Conservation (phyloP, 2,329 filamentous ascomycete genomes). For the Clarireedia sp. region DNA sequence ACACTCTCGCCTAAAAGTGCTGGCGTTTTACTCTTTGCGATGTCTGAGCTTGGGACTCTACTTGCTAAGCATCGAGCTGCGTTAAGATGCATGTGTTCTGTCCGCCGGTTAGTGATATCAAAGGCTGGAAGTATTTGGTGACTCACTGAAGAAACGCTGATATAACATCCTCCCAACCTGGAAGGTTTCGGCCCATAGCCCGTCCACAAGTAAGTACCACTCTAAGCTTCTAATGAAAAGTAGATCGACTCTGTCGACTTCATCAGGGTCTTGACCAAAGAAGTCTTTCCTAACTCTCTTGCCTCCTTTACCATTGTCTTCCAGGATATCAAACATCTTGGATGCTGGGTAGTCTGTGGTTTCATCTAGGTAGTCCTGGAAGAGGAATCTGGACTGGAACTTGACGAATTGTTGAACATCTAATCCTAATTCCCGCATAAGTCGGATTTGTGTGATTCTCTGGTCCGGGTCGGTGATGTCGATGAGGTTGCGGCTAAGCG, state of each 20-base stretch:
- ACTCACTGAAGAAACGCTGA: slow-evolving; percentile 75
- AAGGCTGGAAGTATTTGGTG: not conserved
- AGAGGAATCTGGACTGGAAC: slow-evolving; percentile 51
- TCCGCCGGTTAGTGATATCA: slow-evolving; percentile 14
- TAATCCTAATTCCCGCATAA: slow-evolving; percentile 69
- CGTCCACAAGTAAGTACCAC: slow-evolving; percentile 73
- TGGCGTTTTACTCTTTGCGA: slow-evolving; percentile 29
- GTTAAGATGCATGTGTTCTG: slow-evolving; percentile 38
- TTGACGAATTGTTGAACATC: slow-evolving; percentile 67
- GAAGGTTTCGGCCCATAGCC: slow-evolving; percentile 65
- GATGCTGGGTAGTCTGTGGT: slow-evolving; percentile 33
- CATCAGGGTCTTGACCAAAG: slow-evolving; percentile 56
- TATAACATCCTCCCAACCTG: slow-evolving; percentile 64
- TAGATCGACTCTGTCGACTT: slow-evolving; percentile 57
- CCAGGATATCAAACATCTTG: slow-evolving; percentile 44
- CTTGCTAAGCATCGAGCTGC: slow-evolving; percentile 47
- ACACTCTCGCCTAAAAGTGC: slow-evolving; percentile 33
- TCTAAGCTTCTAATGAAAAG: slow-evolving; percentile 70
- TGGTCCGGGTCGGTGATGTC: slow-evolving; percentile 59
- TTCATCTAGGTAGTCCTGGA: slow-evolving; percentile 41
- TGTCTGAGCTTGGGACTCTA: slow-evolving; percentile 41
- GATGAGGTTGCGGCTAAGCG: slow-evolving; percentile 69
- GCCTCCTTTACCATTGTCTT: slow-evolving; percentile 39
- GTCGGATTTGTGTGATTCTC: slow-evolving; percentile 59
- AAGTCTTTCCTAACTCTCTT: slow-evolving; percentile 64